Evolutionary conservation across 371 early-diverging fungal genomes (phyloP).

Genomic region (Rhizomucor pusillus): DNA sequence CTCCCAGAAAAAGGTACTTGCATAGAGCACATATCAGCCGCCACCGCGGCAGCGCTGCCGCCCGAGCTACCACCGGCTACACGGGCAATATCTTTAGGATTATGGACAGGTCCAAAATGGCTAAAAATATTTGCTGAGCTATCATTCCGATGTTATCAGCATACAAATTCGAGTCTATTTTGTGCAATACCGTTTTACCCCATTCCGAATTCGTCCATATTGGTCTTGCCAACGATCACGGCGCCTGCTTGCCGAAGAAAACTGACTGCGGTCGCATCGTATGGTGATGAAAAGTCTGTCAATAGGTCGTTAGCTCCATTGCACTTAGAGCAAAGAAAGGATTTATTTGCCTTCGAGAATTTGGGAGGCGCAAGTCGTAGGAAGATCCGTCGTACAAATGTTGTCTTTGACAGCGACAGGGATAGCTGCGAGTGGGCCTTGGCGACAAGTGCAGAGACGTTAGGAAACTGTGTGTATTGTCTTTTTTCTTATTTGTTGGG

Average conservation of each 20-base stretch:
- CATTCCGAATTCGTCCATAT: constrained; percentile 99
- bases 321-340: neutral
- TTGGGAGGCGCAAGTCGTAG: constrained; percentile 70
- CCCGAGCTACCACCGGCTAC: constrained; percentile 93
- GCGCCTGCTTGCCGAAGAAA: constrained; percentile 67
- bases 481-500: no score
- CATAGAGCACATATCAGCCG: constrained; percentile 72
- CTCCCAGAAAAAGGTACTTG: constrained; percentile 34
- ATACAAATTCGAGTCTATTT: neutral
- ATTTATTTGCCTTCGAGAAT: constrained; percentile 57
- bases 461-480: no score
- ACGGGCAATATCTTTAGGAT: constrained; percentile 43
- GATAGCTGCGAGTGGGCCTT: constrained; percentile 54
- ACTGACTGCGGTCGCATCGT: constrained; percentile 74
- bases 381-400: constrained; percentile 57
- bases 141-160: neutral
- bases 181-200: constrained; percentile 64
- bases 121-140: constrained; percentile 56
- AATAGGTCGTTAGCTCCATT: neutral
- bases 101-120: constrained; percentile 46
- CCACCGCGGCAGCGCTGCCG: constrained; percentile 93
- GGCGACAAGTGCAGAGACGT: no score
- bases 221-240: constrained; percentile 79
- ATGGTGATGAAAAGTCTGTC: constrained; percentile 72
- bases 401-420: constrained; percentile 75